These are phyloP conservation scores for Stevia rebaudiana DNA, from an alignment of 140 eudicot genomes.

Conservation along the genomic window DNA sequence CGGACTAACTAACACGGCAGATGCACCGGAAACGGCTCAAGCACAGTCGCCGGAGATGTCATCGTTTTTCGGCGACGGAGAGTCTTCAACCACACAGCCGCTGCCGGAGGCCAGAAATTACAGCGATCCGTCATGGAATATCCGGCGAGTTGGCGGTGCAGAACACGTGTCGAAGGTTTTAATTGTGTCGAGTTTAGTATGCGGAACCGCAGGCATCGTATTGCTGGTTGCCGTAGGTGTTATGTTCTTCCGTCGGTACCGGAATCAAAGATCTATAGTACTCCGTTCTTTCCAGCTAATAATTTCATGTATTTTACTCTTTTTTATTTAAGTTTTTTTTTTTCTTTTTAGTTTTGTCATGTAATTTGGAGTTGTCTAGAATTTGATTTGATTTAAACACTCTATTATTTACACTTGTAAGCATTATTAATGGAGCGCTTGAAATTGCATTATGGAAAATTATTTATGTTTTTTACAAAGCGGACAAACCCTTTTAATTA, in stretches of 20 bases:
- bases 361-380: too few species aligned
- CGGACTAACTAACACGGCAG: conserved; percentile 33
- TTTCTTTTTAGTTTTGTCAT: too few species aligned
- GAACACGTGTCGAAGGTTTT: conserved; percentile 38
- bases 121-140: conserved; percentile 34
- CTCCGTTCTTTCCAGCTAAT: conserved; percentile 26
- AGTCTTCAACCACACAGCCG: conserved; percentile 23
- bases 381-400: conserved; percentile 2
- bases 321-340: too few species aligned
- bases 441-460: too few species aligned
- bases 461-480: too few species aligned
- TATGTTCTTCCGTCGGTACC: conserved; percentile 26
- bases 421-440: too few species aligned
- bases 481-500: too few species aligned
- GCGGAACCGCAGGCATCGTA: conserved; percentile 43
- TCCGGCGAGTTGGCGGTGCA: conserved; percentile 16
- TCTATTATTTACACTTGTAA: too few species aligned
- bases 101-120: conserved; percentile 44
- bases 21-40: conserved; percentile 19
- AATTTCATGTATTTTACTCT: neutral
- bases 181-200: conserved; percentile 36
- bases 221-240: conserved; percentile 39
- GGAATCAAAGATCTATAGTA: conserved; percentile 8
- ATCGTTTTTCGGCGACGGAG: conserved; percentile 36
- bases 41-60: conserved; percentile 31